A percentile compares a stretch with the other conserved stretches of the same genome.
These are phyloP conservation scores for Lentinula aciculospora DNA, from an alignment of 768 basidiomycete species.

Conservation along the genomic window DNA sequence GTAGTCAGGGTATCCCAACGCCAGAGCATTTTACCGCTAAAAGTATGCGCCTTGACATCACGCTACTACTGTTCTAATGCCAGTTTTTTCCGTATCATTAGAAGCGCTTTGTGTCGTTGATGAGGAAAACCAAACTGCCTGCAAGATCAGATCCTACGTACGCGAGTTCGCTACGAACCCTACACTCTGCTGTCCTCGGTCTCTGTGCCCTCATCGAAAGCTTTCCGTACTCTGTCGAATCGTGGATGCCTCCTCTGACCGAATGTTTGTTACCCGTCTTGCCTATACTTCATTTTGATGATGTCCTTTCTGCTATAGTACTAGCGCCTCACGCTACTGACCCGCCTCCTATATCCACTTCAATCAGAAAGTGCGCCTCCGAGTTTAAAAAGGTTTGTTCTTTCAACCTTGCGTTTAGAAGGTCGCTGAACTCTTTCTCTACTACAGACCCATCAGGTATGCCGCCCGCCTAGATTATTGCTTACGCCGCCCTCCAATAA, in stretches of 20 bases:
- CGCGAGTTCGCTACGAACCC: constrained; percentile 60
- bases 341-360: constrained; percentile 86
- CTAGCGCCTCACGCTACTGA: constrained; percentile 76
- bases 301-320: constrained; percentile 32
- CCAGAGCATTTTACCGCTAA: constrained; percentile 77
- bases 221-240: constrained; percentile 90
- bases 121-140: constrained; percentile 60
- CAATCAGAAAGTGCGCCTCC: constrained; percentile 79
- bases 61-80: constrained; percentile 9
- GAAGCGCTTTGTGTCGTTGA: constrained; percentile 75
- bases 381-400: constrained; percentile 74
- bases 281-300: neutral
- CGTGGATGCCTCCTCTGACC: constrained; percentile 82
- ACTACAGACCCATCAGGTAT: constrained; percentile 58
- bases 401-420: neutral
- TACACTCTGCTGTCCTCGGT: constrained; percentile 89
- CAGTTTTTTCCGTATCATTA: constrained; percentile 27
- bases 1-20: constrained; percentile 89
- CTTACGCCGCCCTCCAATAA: constrained; percentile 10
- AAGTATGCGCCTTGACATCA: constrained; percentile 38
- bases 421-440: neutral
- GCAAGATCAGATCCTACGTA: constrained; percentile 65
- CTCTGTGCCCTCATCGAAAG: constrained; percentile 88
- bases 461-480: constrained; percentile 10
- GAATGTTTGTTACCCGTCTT: constrained; percentile 45